Percentiles rank a stretch among this genome's conserved stretches.
These are phyloP conservation scores for Hyaloscypha finlandica DNA, from an alignment of 495 filamentous ascomycete species.

Conservation along the genomic window DNA sequence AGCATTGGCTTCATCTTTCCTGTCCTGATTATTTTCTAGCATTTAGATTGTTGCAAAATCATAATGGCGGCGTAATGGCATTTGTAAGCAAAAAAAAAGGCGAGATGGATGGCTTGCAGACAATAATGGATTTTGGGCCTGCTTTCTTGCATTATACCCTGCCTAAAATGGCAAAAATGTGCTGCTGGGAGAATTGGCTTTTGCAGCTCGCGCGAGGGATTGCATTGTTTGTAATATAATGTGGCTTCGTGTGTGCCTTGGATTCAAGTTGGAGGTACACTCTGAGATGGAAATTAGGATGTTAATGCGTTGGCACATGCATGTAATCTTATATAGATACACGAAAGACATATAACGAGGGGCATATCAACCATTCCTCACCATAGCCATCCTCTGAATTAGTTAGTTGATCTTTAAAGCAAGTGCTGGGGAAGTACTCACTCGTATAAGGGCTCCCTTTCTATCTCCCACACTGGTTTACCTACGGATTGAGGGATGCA, in stretches of 20 bases:
- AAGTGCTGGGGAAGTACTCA: no score
- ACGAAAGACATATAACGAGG: no score
- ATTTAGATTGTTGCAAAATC: slow-evolving; percentile 3
- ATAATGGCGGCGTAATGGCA: slow-evolving; percentile 16
- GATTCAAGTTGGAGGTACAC: not conserved
- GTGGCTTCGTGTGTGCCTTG: not conserved
- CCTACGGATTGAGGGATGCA: no score
- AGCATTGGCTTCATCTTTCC: not conserved
- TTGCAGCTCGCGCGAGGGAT: not conserved
- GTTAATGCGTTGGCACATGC: not conserved
- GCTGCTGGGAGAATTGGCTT: not conserved
- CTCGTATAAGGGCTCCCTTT: no score
- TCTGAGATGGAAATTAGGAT: not conserved
- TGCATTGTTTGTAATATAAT: slow-evolving; percentile 1
- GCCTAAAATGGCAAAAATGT: not conserved
- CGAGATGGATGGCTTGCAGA: not conserved
- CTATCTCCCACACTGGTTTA: no score
- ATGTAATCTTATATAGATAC: not conserved
- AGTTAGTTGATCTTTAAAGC: no score
- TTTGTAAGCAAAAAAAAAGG: not conserved
- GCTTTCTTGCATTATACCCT: slow-evolving; percentile 20
- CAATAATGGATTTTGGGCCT: not conserved
- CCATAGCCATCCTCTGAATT: no score
- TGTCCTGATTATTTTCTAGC: slow-evolving; percentile 10
- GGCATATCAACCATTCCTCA: no score